phyloP scores from a whole-genome alignment of 2,329 filamentous ascomycete species.

The Cryoendolithus antarcticus region DNA sequence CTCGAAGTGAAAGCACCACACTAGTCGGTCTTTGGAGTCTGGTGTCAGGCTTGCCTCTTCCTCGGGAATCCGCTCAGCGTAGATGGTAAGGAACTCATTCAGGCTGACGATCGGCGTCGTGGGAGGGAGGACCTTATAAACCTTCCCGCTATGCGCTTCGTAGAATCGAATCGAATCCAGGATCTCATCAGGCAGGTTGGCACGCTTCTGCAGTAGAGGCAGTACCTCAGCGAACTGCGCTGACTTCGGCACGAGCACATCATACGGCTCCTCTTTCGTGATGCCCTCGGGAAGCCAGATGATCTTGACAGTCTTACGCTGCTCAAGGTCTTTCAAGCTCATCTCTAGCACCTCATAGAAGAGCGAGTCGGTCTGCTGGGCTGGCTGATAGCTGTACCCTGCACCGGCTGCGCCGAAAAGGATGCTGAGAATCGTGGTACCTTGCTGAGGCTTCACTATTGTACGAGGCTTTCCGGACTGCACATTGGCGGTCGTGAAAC shows the following conservation, averaged over 20 bases:
- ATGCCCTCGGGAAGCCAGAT: conserved; percentile 82
- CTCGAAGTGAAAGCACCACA: conserved; percentile 86
- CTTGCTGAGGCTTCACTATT: conserved; percentile 59
- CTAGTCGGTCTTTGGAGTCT: conserved; percentile 55
- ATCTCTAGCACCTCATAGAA: conserved; percentile 93
- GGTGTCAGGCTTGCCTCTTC: conserved; percentile 40
- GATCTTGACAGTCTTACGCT: conserved; percentile 76
- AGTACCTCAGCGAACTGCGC: conserved; percentile 71
- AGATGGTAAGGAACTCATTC: conserved; percentile 73
- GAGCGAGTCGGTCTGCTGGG: conserved; percentile 52
- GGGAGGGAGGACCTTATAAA: conserved; percentile 62
- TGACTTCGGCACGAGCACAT: conserved; percentile 78
- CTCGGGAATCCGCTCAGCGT: conserved; percentile 68
- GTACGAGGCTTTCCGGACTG: conserved; percentile 65
- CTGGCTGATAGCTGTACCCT: conserved; percentile 53
- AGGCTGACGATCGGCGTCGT: conserved; percentile 67
- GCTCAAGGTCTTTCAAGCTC: conserved; percentile 83
- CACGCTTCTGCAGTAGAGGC: conserved; percentile 64
- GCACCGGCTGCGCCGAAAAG: conserved; percentile 56
- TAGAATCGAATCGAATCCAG: conserved; percentile 65
- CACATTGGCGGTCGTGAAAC: conserved; percentile 77
- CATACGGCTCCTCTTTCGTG: conserved; percentile 74
- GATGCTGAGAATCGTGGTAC: conserved; percentile 65
- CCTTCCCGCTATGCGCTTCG: conserved; percentile 70
- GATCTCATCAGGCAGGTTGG: conserved; percentile 63